Evolutionary conservation across 2,329 filamentous ascomycete genomes (phyloP), one percentile per base, ranked within the genome.

Genomic region (Dactylellina cionopaga): DNA sequence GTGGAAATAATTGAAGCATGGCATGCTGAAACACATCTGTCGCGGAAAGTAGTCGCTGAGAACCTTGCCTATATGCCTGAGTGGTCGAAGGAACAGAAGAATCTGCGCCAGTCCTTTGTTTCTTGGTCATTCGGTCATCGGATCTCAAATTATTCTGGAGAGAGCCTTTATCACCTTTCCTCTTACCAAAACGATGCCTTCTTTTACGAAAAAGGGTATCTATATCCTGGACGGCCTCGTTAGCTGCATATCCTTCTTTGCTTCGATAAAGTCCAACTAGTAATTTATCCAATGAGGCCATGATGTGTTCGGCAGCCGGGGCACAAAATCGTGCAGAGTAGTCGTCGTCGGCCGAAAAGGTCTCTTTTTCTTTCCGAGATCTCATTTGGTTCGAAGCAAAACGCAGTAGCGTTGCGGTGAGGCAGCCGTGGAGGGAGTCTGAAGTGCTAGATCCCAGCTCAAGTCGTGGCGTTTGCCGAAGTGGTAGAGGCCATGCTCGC

Each of bases 11-110:
- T 11, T 71, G 66, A 25, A 71, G 33, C 25, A 71, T 17, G 35
- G 58, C 66, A 59, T 71, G 66, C 39, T 71, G 66, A 24, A 71
- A 47, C 15, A 71, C 49, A 44, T 64, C 66, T 24, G 58, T 52
- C 25, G 58, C 56, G 15, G 58, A 64, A 17, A 71, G 17, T 13
- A 71, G 17, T 33, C 17, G 43, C 15, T 71, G 66, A 13, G 66
- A 71, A 11, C 66, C 66, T 43, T 71, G 66, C 19, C 35, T 43
- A 29, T 71, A 71, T 24, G 47, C 52, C 35, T 51, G 49, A n/a
- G 56, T 58, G 13, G 44, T 37, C 37, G 24, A 31, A 25, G 37
- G 43, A 24, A 43, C 37, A 9, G 39, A 39, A 27, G 49, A n/a
- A 15, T 58, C 52, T n/a, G 37, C 22, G 13, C 25, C 22, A 2